phyloP scores from a whole-genome alignment of 192 early-diverging fungal species.

The Linnemannia zychae region DNA sequence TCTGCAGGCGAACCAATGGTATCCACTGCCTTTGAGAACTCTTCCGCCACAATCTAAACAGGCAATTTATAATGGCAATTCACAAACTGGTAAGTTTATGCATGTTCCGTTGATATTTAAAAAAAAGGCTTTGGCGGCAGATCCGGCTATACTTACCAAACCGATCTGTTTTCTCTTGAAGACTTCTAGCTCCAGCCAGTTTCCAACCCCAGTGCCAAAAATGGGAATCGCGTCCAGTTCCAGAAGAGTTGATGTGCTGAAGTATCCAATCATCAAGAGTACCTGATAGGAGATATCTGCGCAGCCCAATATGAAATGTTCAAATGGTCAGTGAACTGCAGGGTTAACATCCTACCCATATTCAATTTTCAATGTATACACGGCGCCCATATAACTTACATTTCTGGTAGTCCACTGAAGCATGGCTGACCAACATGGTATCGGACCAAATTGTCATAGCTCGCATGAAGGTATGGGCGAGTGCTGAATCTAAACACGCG shows the following conservation, averaged over 20 bases:
- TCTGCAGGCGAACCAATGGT: slow-evolving; percentile 27
- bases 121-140: no score
- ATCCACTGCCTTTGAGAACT: slow-evolving; percentile 32
- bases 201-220: slow-evolving; percentile 21
- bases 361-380: background rate
- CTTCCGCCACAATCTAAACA: slow-evolving; percentile 39
- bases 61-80: no score
- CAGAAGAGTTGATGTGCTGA: slow-evolving; percentile 2
- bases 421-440: slow-evolving; percentile 38
- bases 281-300: slow-evolving; percentile 45
- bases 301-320: background rate
- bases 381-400: slow-evolving; percentile 14
- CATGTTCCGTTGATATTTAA: background rate
- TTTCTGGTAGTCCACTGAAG: slow-evolving; percentile 37
- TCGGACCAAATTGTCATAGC: slow-evolving; percentile 49
- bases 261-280: slow-evolving; percentile 39
- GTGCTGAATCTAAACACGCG: slow-evolving; percentile 22
- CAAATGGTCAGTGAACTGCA: background rate
- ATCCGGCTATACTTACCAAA: slow-evolving; percentile 20
- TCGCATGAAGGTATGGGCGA: slow-evolving; percentile 25
- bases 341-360: background rate
- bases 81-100: background rate
- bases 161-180: slow-evolving; percentile 31
- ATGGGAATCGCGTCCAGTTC: slow-evolving; percentile 17
- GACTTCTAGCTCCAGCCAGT: slow-evolving; percentile 43